A percentile compares a stretch with the other conserved stretches of the same genome.
phyloP scores from a whole-genome alignment of 768 basidiomycete species.

The Rickenella mellea region DNA sequence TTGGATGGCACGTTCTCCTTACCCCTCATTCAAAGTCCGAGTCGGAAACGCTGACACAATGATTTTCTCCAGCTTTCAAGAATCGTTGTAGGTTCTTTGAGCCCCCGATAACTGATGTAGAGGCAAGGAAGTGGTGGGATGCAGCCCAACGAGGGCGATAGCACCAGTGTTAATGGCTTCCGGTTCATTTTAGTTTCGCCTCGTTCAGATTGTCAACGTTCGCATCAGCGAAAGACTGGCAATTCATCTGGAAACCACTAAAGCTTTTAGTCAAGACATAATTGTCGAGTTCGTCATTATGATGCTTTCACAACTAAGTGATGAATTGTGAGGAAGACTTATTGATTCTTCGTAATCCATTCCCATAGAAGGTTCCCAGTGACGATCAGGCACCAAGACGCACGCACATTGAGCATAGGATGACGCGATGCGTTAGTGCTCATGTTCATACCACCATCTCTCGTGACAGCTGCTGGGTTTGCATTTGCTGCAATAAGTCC shows the following conservation, averaged over 20 bases:
- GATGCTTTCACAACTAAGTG: no score
- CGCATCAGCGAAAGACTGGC: no score
- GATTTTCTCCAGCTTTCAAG: conserved; percentile 50
- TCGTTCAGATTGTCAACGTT: no score
- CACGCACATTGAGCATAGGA: neutral
- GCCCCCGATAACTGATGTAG: conserved; percentile 50
- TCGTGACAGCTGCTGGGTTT: conserved; percentile 10
- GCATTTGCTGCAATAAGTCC: conserved; percentile 8
- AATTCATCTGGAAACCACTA: no score
- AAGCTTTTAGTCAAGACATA: no score
- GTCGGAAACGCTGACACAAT: conserved; percentile 3
- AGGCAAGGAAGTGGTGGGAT: conserved; percentile 51
- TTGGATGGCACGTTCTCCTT: conserved; percentile 46
- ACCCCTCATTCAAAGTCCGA: conserved; percentile 7
- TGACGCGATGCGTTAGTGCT: conserved; percentile 1
- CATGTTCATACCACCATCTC: conserved; percentile 6
- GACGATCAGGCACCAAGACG: neutral
- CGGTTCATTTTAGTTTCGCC: no score
- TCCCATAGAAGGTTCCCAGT: conserved; percentile 21
- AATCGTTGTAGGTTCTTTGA: conserved; percentile 74
- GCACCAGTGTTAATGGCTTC: no score
- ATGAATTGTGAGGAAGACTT: no score
- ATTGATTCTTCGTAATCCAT: neutral
- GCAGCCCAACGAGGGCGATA: conserved; percentile 16
- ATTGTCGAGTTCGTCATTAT: no score